These are phyloP conservation scores for Biscogniauxia mediterranea DNA, from an alignment of 2,329 filamentous ascomycete genomes.

Conservation along the genomic window DNA sequence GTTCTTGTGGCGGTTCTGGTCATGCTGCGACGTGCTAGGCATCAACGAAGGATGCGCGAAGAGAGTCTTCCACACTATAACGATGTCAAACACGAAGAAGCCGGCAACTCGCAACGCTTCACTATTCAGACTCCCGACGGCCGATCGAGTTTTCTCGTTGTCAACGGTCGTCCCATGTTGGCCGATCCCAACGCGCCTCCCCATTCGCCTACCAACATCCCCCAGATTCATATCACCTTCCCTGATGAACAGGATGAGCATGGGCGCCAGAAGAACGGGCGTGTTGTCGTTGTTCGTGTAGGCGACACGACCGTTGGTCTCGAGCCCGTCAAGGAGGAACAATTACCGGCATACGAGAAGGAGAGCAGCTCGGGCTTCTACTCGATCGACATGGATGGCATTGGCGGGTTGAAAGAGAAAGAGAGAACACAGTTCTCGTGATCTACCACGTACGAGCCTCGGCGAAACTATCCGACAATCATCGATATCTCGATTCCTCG, in stretches of 20 bases:
- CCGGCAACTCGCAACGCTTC: slow-evolving; percentile 52
- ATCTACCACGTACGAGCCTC: slow-evolving; percentile 10
- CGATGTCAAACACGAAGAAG: slow-evolving; percentile 51
- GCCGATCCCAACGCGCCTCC: slow-evolving; percentile 73
- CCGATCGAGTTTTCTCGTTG: slow-evolving; percentile 70
- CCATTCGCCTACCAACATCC: slow-evolving; percentile 76
- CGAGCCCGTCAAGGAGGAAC: slow-evolving; percentile 78
- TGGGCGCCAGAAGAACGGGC: slow-evolving; percentile 77
- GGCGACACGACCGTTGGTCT: slow-evolving; percentile 85
- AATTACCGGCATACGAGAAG: slow-evolving; percentile 86
- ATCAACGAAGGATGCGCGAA: slow-evolving; percentile 45
- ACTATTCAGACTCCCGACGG: slow-evolving; percentile 58
- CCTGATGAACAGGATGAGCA: slow-evolving; percentile 88
- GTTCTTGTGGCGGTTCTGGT: slow-evolving; percentile 67
- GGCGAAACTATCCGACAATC: slow-evolving; percentile 7
- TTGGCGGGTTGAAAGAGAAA: slow-evolving; percentile 94
- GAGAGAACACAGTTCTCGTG: slow-evolving; percentile 43
- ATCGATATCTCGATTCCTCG: background rate
- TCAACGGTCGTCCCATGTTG: slow-evolving; percentile 71
- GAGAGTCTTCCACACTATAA: slow-evolving; percentile 69
- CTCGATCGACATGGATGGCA: slow-evolving; percentile 89
- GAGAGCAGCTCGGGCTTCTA: slow-evolving; percentile 79
- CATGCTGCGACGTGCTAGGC: slow-evolving; percentile 65
- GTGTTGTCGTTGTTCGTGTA: slow-evolving; percentile 87
- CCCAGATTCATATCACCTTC: slow-evolving; percentile 97